These are phyloP conservation scores for Glycine latifolia DNA, from an alignment of 306 rosid species.

Conservation along the genomic window DNA sequence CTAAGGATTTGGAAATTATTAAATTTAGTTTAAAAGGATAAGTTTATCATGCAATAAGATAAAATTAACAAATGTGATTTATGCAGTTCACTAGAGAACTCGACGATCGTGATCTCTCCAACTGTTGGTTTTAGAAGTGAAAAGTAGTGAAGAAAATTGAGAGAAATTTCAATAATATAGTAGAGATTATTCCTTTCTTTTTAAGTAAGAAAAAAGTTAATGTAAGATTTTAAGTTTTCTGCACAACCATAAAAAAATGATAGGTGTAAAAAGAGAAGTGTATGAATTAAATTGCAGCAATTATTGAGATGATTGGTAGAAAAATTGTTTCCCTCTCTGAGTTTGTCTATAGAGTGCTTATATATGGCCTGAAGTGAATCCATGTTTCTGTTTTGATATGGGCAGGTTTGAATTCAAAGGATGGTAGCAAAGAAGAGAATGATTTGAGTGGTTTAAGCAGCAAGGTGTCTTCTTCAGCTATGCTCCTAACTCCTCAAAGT, in stretches of 20 bases:
- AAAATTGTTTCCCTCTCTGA: neutral
- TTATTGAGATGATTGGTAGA: constrained; percentile 5
- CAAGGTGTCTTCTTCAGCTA: constrained; percentile 59
- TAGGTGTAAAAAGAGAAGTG: neutral
- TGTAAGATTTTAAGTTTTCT: too few species aligned
- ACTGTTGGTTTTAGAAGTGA: too few species aligned
- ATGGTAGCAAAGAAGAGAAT: constrained; percentile 46
- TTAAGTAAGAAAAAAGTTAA: too few species aligned
- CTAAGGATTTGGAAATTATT: neutral
- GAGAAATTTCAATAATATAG: too few species aligned
- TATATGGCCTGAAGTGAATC: constrained; percentile 27
- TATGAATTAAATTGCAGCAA: neutral
- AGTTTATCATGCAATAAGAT: too few species aligned
- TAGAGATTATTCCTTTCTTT: too few species aligned
- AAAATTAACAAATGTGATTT: too few species aligned
- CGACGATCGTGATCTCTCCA: too few species aligned
- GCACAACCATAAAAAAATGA: too few species aligned
- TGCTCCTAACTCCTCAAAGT: constrained; percentile 65
- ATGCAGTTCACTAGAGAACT: too few species aligned
- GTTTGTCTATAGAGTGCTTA: neutral
- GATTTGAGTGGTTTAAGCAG: constrained; percentile 54
- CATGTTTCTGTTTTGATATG: constrained; percentile 11
- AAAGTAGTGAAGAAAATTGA: too few species aligned
- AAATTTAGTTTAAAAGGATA: neutral
- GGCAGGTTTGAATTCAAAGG: constrained; percentile 61